Base-by-base conservation (phyloP, 805 yeast species). In the Barnettozyma wickerhamii region DNA sequence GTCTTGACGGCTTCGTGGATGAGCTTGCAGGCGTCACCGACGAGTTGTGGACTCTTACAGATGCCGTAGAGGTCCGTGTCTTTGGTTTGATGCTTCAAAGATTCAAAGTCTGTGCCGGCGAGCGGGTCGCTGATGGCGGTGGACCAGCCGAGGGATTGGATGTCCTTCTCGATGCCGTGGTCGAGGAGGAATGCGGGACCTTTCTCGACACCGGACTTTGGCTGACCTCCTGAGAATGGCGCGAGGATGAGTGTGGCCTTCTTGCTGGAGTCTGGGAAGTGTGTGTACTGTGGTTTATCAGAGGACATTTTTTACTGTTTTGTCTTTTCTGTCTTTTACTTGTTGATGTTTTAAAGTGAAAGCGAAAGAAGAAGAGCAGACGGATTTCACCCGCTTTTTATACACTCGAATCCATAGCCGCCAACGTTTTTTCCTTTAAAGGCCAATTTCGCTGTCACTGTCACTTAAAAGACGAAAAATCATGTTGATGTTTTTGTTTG, bases 151-250 rank as follows among this genome's bases (percentile, higher is more conserved):
- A 91, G 69, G 2, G 68, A 65, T 47, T 75, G 64, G 40, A 91
- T 58, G 53, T 84, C 84, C 19, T 69, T 49, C 46, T 75, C 68
- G 43, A 91, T 69, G 4, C 96, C 96, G 40, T 77, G 75, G 46
- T 82, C 74, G 35, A 89, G 62, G 49, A 91, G 68, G 62, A 77
- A 83, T 45, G 79, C 75, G n/a, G 99, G 98, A 27, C 97, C 99
- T 37, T 78, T 74, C 58, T 91, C 99, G 30, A 91, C 97, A 48
- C 99, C 99, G 19, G 80, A 75, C 58, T 87, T 86, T 30, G 88
- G 90, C 63, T 91, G 99, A 46, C 99, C 99, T 19, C 97, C 98
- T 28, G 89, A 78, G 64, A 91, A 93, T 38, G 98, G 98, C 1
- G 96, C 97, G 15, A 81, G 71, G 45, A 93, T 77, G 40, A 91